Percentiles rank a stretch among this genome's conserved stretches.
These are phyloP conservation scores for Ceratocystis diversiconidia DNA, from an alignment of 2,329 filamentous ascomycete species.

Conservation along the genomic window DNA sequence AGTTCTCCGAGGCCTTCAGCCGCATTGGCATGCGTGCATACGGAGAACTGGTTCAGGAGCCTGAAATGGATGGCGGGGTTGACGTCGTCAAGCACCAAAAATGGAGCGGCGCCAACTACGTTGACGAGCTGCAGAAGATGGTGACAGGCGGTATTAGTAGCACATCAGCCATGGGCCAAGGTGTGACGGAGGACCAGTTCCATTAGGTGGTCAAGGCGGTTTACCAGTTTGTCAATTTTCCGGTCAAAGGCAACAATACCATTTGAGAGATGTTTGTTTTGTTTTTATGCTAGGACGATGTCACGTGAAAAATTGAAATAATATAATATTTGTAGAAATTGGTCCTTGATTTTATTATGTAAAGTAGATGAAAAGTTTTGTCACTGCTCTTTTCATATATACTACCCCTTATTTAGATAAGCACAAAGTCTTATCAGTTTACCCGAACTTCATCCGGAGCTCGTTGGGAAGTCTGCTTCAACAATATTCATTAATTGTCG, in stretches of 20 bases:
- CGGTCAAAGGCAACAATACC: too few species aligned
- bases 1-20: constrained; percentile 72
- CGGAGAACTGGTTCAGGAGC: constrained; percentile 93
- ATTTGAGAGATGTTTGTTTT: too few species aligned
- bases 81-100: constrained; percentile 99
- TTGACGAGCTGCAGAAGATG: constrained; percentile 94
- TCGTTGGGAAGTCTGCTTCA: too few species aligned
- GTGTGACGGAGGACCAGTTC: constrained; percentile 97
- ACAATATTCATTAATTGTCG: background rate
- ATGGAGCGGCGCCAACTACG: constrained; percentile 90
- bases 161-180: constrained; percentile 92
- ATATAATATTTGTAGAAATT: background rate
- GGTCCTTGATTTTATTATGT: too few species aligned
- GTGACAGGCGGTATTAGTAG: constrained; percentile 82
- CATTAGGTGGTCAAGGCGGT: constrained; percentile 30
- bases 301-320: background rate
- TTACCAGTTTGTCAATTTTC: too few species aligned
- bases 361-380: too few species aligned
- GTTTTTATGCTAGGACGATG: background rate
- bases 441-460: too few species aligned
- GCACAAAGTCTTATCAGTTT: too few species aligned
- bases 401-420: too few species aligned
- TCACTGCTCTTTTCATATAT: too few species aligned
- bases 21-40: constrained; percentile 87
- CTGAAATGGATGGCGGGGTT: constrained; percentile 78